A percentile compares a stretch with the other conserved stretches of the same genome.
phyloP scores from a whole-genome alignment of 306 rosid genomes.

The Neltuma alba region DNA sequence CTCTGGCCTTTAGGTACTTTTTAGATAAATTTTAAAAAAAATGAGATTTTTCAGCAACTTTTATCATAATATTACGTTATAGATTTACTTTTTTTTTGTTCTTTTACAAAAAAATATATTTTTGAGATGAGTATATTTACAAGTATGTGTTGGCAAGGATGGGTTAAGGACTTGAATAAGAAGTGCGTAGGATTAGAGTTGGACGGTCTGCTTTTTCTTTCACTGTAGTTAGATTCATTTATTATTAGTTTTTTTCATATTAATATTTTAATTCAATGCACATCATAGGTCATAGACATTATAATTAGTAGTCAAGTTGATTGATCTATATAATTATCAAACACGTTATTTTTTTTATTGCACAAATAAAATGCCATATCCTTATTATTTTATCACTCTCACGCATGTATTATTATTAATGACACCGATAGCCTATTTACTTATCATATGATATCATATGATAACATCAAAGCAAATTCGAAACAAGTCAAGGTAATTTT shows the following conservation, averaged over 20 bases:
- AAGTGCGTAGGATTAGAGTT: not conserved
- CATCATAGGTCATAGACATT: not conserved
- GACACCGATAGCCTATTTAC: not conserved
- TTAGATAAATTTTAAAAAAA: too few species aligned
- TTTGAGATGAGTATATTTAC: not conserved
- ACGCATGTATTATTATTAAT: not conserved
- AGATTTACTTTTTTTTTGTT: too few species aligned
- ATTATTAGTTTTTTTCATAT: too few species aligned
- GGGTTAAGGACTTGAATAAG: not conserved
- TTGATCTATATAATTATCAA: not conserved
- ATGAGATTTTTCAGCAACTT: too few species aligned
- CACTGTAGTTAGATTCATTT: too few species aligned
- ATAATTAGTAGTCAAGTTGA: not conserved
- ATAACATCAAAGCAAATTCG: too few species aligned
- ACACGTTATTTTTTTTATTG: not conserved
- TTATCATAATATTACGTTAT: too few species aligned
- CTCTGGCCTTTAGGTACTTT: too few species aligned
- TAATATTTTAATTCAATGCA: not conserved
- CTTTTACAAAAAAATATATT: too few species aligned
- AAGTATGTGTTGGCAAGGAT: not conserved
- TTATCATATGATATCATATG: not conserved
- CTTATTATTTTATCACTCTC: not conserved
- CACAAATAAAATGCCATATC: not conserved
- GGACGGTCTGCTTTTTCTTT: too few species aligned
- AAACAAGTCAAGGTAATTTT: too few species aligned